These are phyloP conservation scores for Trichosporon coremiiforme DNA, from an alignment of 1,284 basidiomycete species.

Conservation along the genomic window DNA sequence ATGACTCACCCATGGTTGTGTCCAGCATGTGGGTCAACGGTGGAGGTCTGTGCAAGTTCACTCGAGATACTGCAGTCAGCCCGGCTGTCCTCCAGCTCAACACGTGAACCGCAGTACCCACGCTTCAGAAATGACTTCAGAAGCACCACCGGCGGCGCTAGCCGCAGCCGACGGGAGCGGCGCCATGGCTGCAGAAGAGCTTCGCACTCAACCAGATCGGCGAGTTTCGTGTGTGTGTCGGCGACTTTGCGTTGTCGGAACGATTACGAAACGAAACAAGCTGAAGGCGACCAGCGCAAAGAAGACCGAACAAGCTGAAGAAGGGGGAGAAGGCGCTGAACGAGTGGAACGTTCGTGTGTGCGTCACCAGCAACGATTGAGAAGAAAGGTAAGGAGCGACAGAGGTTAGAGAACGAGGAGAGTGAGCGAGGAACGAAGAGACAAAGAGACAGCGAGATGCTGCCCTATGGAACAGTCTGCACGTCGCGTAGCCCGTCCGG, in stretches of 20 bases:
- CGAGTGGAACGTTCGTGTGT: slow-evolving; percentile 14
- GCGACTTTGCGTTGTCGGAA: not conserved
- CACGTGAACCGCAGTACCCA: not conserved
- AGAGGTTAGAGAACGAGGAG: not conserved
- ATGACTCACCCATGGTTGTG: slow-evolving; percentile 15
- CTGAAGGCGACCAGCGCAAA: slow-evolving; percentile 10
- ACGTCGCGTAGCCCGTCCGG: not conserved
- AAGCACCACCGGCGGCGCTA: not conserved
- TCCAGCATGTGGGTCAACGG: not conserved
- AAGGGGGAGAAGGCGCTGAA: not conserved
- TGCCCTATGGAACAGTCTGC: not conserved
- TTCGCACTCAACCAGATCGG: not conserved
- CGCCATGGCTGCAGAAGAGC: not conserved
- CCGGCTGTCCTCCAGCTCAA: not conserved
- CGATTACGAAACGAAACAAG: not conserved
- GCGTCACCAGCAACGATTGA: slow-evolving; percentile 7
- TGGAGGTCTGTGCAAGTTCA: slow-evolving; percentile 12
- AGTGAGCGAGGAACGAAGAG: not conserved
- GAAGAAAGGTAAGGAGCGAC: slow-evolving; percentile 3
- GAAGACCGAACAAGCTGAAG: not conserved
- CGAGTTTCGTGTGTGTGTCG: not conserved
- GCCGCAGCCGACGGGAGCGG: not conserved
- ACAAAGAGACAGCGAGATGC: not conserved
- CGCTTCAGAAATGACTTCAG: not conserved
- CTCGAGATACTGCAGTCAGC: not conserved